phyloP scores from a whole-genome alignment of 2,329 filamentous ascomycete species.

The Talaromyces pinophilus region DNA sequence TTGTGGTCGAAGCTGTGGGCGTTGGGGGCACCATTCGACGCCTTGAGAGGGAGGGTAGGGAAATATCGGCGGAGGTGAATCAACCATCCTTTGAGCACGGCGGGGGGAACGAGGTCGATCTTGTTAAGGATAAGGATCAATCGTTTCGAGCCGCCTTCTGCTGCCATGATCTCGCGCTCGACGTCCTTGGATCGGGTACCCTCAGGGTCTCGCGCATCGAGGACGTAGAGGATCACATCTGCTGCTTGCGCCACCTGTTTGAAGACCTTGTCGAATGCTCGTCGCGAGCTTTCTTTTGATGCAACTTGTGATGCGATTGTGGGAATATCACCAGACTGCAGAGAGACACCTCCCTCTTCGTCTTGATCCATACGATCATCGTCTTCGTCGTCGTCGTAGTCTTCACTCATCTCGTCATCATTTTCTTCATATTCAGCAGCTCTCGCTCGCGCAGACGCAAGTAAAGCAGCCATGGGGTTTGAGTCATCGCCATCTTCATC shows the following conservation, averaged over 20 bases:
- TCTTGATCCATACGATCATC: slow-evolving; percentile 55
- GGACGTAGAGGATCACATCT: slow-evolving; percentile 88
- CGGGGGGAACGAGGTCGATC: slow-evolving; percentile 83
- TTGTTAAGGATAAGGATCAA: slow-evolving; percentile 94
- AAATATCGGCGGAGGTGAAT: slow-evolving; percentile 82
- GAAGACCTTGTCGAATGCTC: slow-evolving; percentile 93
- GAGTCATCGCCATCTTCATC: slow-evolving; percentile 58
- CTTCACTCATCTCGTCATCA: slow-evolving; percentile 52
- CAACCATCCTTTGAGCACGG: slow-evolving; percentile 82
- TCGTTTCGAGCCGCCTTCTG: slow-evolving; percentile 77
- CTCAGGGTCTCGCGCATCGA: slow-evolving; percentile 88
- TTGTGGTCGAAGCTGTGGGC: slow-evolving; percentile 92
- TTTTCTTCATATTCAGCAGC: slow-evolving; percentile 50
- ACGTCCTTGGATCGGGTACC: slow-evolving; percentile 88
- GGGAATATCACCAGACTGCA: slow-evolving; percentile 50
- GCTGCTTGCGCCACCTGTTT: slow-evolving; percentile 87
- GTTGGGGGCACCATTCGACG: slow-evolving; percentile 77
- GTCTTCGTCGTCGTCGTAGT: slow-evolving; percentile 59
- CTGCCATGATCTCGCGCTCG: slow-evolving; percentile 88
- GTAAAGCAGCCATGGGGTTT: slow-evolving; percentile 51
- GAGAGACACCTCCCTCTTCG: slow-evolving; percentile 49
- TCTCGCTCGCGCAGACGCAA: slow-evolving; percentile 46
- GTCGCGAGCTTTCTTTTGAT: slow-evolving; percentile 67
- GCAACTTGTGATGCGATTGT: slow-evolving; percentile 41
- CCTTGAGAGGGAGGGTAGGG: slow-evolving; percentile 85